These are phyloP conservation scores for Dendrobium officinale DNA, from an alignment of 106 monocot species.

Conservation along the genomic window DNA sequence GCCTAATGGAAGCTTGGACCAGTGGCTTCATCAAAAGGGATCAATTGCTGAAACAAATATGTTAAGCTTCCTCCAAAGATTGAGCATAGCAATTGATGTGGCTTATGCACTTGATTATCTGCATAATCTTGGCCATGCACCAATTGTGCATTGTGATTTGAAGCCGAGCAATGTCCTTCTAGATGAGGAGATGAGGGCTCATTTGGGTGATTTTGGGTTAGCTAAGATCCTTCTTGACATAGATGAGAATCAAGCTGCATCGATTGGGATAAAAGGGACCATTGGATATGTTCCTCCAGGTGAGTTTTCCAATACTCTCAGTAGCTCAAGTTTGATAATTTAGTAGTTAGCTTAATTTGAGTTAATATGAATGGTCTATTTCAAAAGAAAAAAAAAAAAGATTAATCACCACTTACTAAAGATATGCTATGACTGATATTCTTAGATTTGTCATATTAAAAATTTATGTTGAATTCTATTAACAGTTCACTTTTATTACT, in stretches of 20 bases:
- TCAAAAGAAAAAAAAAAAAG: too few species aligned
- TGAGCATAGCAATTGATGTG: slow-evolving; percentile 18
- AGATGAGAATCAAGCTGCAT: background rate
- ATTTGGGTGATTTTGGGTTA: slow-evolving; percentile 37
- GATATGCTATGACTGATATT: too few species aligned
- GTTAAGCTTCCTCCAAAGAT: slow-evolving; percentile 13
- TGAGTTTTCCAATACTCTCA: background rate
- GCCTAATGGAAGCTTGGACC: slow-evolving; percentile 10
- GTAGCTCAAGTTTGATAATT: too few species aligned
- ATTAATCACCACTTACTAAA: too few species aligned
- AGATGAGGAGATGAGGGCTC: slow-evolving; percentile 19
- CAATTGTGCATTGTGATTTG: slow-evolving; percentile 20
- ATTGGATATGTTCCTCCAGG: slow-evolving; percentile 50
- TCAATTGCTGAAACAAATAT: background rate
- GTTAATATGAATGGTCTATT: too few species aligned
- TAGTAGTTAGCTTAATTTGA: too few species aligned
- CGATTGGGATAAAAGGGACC: slow-evolving; percentile 28
- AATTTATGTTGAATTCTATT: too few species aligned
- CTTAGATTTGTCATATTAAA: too few species aligned
- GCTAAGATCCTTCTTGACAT: slow-evolving; percentile 10
- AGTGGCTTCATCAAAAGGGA: slow-evolving; percentile 7
- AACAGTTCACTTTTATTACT: too few species aligned
- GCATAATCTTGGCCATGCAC: slow-evolving; percentile 5
- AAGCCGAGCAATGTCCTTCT: slow-evolving; percentile 27
- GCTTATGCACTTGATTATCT: slow-evolving; percentile 24